These are phyloP conservation scores for Agapanthus africanus DNA, from an alignment of 106 monocot genomes.

Conservation along the genomic window DNA sequence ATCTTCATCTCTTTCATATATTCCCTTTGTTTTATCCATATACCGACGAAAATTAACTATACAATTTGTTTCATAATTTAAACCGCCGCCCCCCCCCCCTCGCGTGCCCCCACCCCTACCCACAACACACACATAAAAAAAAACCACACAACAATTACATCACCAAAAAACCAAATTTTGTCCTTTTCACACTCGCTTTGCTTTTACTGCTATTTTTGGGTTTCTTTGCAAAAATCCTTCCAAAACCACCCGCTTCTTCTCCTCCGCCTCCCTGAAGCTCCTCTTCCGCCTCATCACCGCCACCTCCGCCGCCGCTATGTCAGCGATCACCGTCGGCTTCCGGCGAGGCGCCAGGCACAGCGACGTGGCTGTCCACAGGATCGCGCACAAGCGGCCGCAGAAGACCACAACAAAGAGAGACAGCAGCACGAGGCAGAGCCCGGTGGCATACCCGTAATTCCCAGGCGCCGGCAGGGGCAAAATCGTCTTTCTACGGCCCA, in stretches of 20 bases:
- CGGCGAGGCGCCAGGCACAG: conserved; percentile 13
- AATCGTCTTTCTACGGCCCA: background rate
- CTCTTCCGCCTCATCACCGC: background rate
- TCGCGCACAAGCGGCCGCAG: conserved; percentile 26
- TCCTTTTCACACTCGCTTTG: too few relatives aligned
- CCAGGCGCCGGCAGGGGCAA: background rate
- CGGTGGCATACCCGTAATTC: background rate
- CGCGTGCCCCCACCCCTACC: too few relatives aligned
- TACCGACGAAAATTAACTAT: too few relatives aligned
- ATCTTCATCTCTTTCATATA: too few relatives aligned
- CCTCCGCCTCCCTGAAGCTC: background rate
- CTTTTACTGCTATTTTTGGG: background rate
- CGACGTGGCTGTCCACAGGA: conserved; percentile 27
- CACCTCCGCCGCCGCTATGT: background rate
- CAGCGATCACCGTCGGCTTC: background rate
- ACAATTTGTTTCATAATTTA: background rate
- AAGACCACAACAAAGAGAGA: conserved; percentile 19
- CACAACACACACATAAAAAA: too few relatives aligned
- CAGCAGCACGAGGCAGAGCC: conserved; percentile 8
- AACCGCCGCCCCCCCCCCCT: too few relatives aligned
- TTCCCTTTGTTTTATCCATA: too few relatives aligned
- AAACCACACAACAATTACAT: too few relatives aligned
- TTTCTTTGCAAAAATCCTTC: conserved; percentile 24
- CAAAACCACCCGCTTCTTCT: conserved; percentile 22
- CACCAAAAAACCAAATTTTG: background rate